These are phyloP conservation scores for Colletotrichum tamarilloi DNA, from an alignment of 2,329 filamentous ascomycete species.

Conservation along the genomic window DNA sequence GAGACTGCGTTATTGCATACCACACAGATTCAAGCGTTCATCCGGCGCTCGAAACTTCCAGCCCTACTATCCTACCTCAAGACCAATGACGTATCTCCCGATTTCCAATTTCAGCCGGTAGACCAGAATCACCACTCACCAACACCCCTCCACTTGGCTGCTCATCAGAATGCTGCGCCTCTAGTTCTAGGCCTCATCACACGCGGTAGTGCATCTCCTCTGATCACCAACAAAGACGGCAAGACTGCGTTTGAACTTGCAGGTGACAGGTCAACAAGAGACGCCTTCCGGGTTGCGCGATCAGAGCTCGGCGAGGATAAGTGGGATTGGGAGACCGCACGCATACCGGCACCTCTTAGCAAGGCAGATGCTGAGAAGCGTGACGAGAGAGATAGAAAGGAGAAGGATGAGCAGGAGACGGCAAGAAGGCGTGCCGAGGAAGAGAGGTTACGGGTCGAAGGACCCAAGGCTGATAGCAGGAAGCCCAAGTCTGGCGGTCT, in stretches of 20 bases:
- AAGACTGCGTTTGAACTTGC: slow-evolving; percentile 88
- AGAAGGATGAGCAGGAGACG: slow-evolving; percentile 75
- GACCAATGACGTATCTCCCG: slow-evolving; percentile 75
- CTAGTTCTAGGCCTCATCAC: slow-evolving; percentile 82
- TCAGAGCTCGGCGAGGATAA: slow-evolving; percentile 80
- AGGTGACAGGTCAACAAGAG: slow-evolving; percentile 85
- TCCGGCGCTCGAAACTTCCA: slow-evolving; percentile 90
- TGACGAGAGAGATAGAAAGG: slow-evolving; percentile 75
- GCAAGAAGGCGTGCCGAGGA: slow-evolving; percentile 80
- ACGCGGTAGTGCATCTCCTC: slow-evolving; percentile 81
- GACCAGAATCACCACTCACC: slow-evolving; percentile 83
- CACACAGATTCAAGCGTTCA: slow-evolving; percentile 86
- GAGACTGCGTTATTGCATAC: slow-evolving; percentile 87
- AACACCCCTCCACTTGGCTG: slow-evolving; percentile 86
- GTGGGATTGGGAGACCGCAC: slow-evolving; percentile 83
- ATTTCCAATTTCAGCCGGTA: slow-evolving; percentile 80
- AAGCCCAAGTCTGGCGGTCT: slow-evolving; percentile 65
- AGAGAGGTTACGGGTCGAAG: slow-evolving; percentile 76
- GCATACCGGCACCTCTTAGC: slow-evolving; percentile 77
- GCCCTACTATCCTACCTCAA: slow-evolving; percentile 86
- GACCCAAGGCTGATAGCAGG: slow-evolving; percentile 63
- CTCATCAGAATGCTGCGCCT: slow-evolving; percentile 81
- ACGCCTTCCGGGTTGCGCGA: slow-evolving; percentile 91
- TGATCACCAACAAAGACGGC: slow-evolving; percentile 76
- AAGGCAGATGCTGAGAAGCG: slow-evolving; percentile 78